Evolutionary conservation across 2,329 filamentous ascomycete genomes (phyloP).

Genomic region (Ophiostoma ips): DNA sequence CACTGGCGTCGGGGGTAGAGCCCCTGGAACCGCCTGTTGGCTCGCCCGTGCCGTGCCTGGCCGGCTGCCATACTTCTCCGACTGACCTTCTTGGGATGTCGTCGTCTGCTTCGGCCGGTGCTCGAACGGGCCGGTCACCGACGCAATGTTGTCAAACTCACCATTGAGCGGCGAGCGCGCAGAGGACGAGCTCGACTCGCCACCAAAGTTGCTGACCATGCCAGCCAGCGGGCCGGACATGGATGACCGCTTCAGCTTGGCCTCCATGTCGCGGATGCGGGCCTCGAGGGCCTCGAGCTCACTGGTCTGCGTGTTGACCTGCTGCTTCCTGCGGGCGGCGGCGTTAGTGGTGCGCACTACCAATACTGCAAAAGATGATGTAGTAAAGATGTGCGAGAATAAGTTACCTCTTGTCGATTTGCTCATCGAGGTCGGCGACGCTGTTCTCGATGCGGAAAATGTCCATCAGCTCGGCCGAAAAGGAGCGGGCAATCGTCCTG

Average conservation of each 20-base stretch:
- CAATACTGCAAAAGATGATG: neutral
- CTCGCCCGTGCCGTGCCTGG: slow-evolving; percentile 38
- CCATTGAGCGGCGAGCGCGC: slow-evolving; percentile 19
- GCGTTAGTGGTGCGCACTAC: neutral
- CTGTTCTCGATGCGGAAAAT: slow-evolving; percentile 80
- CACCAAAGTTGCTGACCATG: neutral
- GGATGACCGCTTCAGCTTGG: slow-evolving; percentile 42
- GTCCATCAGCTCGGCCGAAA: slow-evolving; percentile 73
- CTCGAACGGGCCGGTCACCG: slow-evolving; percentile 10
- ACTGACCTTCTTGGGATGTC: slow-evolving; percentile 11
- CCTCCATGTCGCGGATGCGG: slow-evolving; percentile 72
- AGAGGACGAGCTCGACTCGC: slow-evolving; percentile 11
- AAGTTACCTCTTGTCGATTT: slow-evolving; percentile 68
- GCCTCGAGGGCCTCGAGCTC: slow-evolving; percentile 80
- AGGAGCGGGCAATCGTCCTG: slow-evolving; percentile 80
- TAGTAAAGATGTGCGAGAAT: neutral
- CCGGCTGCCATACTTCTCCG: slow-evolving; percentile 30
- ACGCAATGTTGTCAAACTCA: slow-evolving; percentile 18
- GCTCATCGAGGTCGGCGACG: slow-evolving; percentile 56
- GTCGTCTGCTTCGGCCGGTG: slow-evolving; percentile 9
- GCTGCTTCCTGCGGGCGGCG: slow-evolving; percentile 53
- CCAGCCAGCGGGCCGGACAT: neutral
- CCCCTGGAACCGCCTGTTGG: slow-evolving; percentile 38
- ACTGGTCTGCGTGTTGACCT: slow-evolving; percentile 56
- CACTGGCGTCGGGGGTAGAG: slow-evolving; percentile 46